These are phyloP conservation scores for Climacium dendroides DNA, from an alignment of 225 moss, liverwort and hornwort genomes.

Conservation along the genomic window DNA sequence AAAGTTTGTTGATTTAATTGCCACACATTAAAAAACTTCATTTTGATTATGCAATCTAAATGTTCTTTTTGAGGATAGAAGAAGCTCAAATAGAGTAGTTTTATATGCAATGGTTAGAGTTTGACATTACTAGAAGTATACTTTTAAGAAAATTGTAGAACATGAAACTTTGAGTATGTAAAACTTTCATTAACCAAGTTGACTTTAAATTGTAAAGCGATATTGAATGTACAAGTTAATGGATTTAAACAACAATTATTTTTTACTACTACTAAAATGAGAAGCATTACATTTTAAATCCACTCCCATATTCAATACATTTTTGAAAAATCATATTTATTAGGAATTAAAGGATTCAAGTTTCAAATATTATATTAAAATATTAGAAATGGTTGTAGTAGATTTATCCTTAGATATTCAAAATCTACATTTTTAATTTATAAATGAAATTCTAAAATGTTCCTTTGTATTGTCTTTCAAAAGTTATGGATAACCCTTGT, in stretches of 20 bases:
- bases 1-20: background rate
- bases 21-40: background rate
- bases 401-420: too few species aligned
- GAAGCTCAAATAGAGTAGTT: background rate
- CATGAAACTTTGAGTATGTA: background rate
- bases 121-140: background rate
- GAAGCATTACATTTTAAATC: background rate
- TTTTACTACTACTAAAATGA: background rate
- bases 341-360: background rate
- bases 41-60: background rate
- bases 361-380: background rate
- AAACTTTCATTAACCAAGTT: background rate
- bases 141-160: background rate
- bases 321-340: background rate
- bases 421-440: background rate
- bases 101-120: background rate
- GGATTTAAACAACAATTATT: background rate
- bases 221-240: background rate
- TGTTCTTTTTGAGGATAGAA: accelerated
- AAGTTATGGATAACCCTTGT: accelerated
- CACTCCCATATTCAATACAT: background rate
- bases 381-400: background rate
- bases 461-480: background rate
- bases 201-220: background rate
- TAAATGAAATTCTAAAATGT: background rate